Evolutionary conservation across 1,284 basidiomycete species (phyloP).

Genomic region (Rhodotorula mucilaginosa): DNA sequence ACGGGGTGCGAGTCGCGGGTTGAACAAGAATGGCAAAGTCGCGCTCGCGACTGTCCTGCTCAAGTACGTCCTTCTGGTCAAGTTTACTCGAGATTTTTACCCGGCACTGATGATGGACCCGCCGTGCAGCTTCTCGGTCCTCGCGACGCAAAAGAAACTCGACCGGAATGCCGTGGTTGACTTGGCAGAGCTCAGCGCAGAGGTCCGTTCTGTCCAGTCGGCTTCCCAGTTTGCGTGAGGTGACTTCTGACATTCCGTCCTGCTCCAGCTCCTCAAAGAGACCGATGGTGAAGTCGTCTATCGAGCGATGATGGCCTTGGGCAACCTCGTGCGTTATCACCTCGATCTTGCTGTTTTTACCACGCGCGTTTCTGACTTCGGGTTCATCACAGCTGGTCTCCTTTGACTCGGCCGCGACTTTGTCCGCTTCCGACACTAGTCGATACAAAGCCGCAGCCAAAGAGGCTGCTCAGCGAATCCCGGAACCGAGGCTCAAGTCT

Average conservation of each 20-base stretch:
- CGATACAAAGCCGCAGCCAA: constrained; percentile 32
- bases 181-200: constrained; percentile 24
- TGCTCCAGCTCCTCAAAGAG: constrained; percentile 62
- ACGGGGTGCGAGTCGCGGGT: constrained; percentile 54
- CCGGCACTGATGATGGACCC: not conserved
- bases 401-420: constrained; percentile 45
- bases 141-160: constrained; percentile 48
- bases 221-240: not conserved
- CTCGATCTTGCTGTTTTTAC: constrained; percentile 4
- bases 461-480: constrained; percentile 45
- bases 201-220: constrained; percentile 13
- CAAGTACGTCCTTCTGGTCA: constrained; percentile 61
- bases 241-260: constrained; percentile 4
- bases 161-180: constrained; percentile 32
- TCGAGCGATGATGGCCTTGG: constrained; percentile 77
- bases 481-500: constrained; percentile 50
- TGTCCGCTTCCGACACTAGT: constrained; percentile 29
- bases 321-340: constrained; percentile 68
- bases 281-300: constrained; percentile 80
- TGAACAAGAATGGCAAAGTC: constrained; percentile 69
- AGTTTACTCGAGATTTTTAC: not conserved
- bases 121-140: constrained; percentile 50
- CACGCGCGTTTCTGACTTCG: not conserved
- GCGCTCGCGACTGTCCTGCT: constrained; percentile 73
- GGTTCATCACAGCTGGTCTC: constrained; percentile 44